Percentiles rank a stretch among this genome's conserved stretches.
phyloP scores from a whole-genome alignment of 768 basidiomycete species.

The Rubroboletus pulcherrimus region DNA sequence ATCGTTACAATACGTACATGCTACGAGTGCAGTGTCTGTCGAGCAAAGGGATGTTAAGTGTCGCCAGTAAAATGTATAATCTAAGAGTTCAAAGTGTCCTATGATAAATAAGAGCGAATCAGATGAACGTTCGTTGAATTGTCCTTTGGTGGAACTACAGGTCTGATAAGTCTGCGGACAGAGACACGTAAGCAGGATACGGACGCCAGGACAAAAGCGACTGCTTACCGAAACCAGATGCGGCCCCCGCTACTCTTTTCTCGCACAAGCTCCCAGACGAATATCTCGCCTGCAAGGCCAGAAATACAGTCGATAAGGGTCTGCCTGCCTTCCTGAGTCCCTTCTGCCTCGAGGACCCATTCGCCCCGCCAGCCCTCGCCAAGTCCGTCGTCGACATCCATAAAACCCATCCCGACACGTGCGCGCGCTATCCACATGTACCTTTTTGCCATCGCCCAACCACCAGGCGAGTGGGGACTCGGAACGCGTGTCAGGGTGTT shows the following conservation, averaged over 20 bases:
- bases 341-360: constrained; percentile 79
- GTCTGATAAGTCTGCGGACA: constrained; percentile 21
- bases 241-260: constrained; percentile 58
- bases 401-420: constrained; percentile 35
- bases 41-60: neutral
- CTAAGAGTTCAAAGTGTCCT: constrained; percentile 18
- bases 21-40: constrained; percentile 13
- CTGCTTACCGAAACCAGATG: constrained; percentile 62
- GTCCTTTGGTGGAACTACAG: constrained; percentile 19
- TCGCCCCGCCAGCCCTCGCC: constrained; percentile 74
- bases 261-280: constrained; percentile 53
- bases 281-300: constrained; percentile 31
- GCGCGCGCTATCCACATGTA: constrained; percentile 65
- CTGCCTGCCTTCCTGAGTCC: constrained; percentile 63
- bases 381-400: constrained; percentile 37
- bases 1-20: constrained; percentile 14
- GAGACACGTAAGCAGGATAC: neutral
- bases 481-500: constrained; percentile 37
- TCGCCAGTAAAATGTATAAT: constrained; percentile 10
- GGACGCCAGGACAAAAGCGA: neutral
- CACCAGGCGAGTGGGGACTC: constrained; percentile 59
- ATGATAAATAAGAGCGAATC: constrained; percentile 22
- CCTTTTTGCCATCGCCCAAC: constrained; percentile 55
- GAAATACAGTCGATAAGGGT: constrained; percentile 52
- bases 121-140: constrained; percentile 18